Conservation (phyloP, 192 early-diverging fungal species). For the Funneliformis geosporum region DNA sequence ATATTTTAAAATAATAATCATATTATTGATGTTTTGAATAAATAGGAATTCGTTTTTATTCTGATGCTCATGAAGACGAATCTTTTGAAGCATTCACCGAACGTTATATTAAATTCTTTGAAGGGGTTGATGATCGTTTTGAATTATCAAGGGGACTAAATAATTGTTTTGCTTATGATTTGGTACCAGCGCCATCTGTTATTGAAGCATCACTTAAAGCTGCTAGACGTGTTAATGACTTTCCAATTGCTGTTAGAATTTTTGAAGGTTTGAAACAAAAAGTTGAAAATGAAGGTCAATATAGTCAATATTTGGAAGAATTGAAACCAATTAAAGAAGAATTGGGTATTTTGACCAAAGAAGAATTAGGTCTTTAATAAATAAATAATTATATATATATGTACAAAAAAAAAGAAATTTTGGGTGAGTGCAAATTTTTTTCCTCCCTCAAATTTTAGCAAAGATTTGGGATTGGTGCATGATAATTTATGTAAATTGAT, state of each 20-base stretch:
- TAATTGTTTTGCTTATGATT: slow-evolving; percentile 95
- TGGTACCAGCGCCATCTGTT: slow-evolving; percentile 88
- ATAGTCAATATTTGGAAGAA: slow-evolving; percentile 86
- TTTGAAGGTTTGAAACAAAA: slow-evolving; percentile 94
- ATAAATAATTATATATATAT: not conserved
- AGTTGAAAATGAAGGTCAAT: slow-evolving; percentile 82
- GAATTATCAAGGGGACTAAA: slow-evolving; percentile 98
- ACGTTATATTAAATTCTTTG: slow-evolving; percentile 82
- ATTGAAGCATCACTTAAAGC: slow-evolving; percentile 89
- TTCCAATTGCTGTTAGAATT: slow-evolving; percentile 89
- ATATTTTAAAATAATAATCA: not conserved
- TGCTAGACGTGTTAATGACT: slow-evolving; percentile 90
- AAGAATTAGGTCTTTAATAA: slow-evolving; percentile 51
- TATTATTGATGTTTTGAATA: not conserved
- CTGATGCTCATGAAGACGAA: slow-evolving; percentile 67
- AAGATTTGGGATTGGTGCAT: no score
- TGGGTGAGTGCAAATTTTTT: no score
- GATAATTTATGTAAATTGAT: no score
- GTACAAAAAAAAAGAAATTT: not conserved
- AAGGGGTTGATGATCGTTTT: slow-evolving; percentile 89
- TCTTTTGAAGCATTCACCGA: slow-evolving; percentile 77
- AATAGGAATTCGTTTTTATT: slow-evolving; percentile 55
- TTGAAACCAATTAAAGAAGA: slow-evolving; percentile 85
- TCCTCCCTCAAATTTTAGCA: no score
- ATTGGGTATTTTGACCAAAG: slow-evolving; percentile 86